Percentiles rank a stretch among this genome's conserved stretches.
These are phyloP conservation scores for Erythrobasidium hasegawianum DNA, from an alignment of 1,284 basidiomycete species.

Conservation along the genomic window DNA sequence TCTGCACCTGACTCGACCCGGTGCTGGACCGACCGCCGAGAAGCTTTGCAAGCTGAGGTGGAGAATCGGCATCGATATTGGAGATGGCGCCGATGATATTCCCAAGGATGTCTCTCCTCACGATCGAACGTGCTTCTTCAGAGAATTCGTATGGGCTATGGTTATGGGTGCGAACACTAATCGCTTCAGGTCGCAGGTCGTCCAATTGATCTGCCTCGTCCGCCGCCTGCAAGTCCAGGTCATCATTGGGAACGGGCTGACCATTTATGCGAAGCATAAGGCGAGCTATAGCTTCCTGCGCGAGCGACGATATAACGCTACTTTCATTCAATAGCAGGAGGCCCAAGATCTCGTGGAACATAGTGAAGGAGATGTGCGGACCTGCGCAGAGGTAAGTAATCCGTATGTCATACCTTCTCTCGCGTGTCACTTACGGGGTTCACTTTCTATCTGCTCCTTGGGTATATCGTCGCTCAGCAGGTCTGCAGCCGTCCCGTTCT, in stretches of 20 bases:
- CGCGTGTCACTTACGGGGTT: background rate
- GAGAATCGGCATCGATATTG: background rate
- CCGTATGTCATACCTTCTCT: background rate
- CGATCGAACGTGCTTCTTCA: background rate
- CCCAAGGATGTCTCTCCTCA: conserved; percentile 10
- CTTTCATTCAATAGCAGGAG: conserved; percentile 21
- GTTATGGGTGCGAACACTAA: background rate
- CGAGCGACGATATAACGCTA: conserved; percentile 8
- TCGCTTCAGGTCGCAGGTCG: no score
- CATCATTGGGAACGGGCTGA: background rate
- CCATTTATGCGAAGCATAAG: conserved; percentile 12
- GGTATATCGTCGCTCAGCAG: background rate
- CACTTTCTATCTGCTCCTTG: no score
- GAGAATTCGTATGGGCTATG: background rate
- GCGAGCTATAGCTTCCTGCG: conserved; percentile 25
- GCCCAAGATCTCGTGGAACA: conserved; percentile 12
- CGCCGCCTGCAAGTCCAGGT: background rate
- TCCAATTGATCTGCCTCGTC: no score
- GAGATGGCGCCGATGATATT: conserved; percentile 16
- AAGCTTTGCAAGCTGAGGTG: background rate
- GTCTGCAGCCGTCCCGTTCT: background rate
- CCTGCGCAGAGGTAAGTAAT: background rate
- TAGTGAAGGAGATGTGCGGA: conserved; percentile 6
- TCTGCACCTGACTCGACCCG: no score
- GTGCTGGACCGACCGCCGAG: background rate